Conservation (phyloP, 2,329 filamentous ascomycete species). For the Diplodia scrobiculata region DNA sequence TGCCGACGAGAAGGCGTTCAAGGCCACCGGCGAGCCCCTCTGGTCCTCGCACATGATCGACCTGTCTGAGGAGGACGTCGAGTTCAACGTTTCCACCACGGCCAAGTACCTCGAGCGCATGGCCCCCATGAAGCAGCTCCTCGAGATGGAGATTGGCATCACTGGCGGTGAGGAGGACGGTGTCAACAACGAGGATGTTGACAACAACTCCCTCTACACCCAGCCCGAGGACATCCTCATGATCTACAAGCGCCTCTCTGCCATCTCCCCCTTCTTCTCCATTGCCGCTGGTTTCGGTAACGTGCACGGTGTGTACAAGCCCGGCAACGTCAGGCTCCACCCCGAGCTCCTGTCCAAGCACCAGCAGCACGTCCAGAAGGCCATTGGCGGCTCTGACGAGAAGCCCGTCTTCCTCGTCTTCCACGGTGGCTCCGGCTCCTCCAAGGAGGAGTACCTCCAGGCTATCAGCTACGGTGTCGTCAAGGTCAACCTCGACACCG, state of each 20-base stretch:
- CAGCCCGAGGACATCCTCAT: slow-evolving; percentile 94
- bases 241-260: slow-evolving; percentile 81
- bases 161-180: slow-evolving; percentile 97
- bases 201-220: slow-evolving; percentile 96
- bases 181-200: slow-evolving; percentile 97
- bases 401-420: slow-evolving; percentile 99
- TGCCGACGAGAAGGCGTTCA: slow-evolving; percentile 93
- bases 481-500: slow-evolving; percentile 99
- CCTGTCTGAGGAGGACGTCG: slow-evolving; percentile 82
- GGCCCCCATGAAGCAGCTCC: slow-evolving; percentile 96
- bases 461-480: slow-evolving; percentile 93
- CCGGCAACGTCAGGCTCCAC: slow-evolving; percentile 94
- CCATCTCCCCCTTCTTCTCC: slow-evolving; percentile 92
- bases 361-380: slow-evolving; percentile 85
- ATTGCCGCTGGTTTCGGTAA: slow-evolving; percentile 98
- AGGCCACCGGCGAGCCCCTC: slow-evolving; percentile 85
- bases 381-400: slow-evolving; percentile 68
- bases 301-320: slow-evolving; percentile 99
- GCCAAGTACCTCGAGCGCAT: slow-evolving; percentile 91
- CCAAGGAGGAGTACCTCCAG: slow-evolving; percentile 84
- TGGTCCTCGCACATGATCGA: slow-evolving; percentile 99
- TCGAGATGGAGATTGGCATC: slow-evolving; percentile 97
- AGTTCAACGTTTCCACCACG: slow-evolving; percentile 90
- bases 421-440: slow-evolving; percentile 93
- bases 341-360: slow-evolving; percentile 96